Conservation (phyloP, 305 asterid genomes). For the Solanum hybrid region DNA sequence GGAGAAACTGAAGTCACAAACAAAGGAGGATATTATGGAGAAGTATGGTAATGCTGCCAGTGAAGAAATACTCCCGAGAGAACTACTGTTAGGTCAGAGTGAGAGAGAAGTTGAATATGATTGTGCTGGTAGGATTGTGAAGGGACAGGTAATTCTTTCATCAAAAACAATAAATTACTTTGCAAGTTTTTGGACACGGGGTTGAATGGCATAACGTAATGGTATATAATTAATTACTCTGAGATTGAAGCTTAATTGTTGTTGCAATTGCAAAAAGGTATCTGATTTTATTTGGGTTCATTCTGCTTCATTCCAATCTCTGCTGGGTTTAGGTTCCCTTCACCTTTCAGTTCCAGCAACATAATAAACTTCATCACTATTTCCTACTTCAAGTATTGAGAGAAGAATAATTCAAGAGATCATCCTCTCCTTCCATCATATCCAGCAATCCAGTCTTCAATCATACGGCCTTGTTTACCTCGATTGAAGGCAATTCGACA, state of each 20-base stretch:
- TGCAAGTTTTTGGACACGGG: background rate
- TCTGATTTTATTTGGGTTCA: background rate
- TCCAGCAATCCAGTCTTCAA: background rate
- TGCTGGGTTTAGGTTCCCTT: background rate
- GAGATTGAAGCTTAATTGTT: background rate
- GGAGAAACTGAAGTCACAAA: constrained; percentile 70
- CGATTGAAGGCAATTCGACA: background rate
- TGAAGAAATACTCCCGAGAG: constrained; percentile 72
- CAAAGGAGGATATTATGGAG: constrained; percentile 76
- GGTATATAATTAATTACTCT: background rate
- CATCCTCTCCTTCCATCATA: background rate
- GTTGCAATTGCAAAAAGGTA: background rate
- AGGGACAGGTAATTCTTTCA: constrained; percentile 68
- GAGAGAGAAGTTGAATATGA: constrained; percentile 89
- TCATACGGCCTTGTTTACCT: background rate
- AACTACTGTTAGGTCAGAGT: constrained; percentile 86
- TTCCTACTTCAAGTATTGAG: background rate
- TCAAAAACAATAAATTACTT: background rate
- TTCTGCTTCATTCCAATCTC: background rate
- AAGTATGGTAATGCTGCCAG: constrained; percentile 92
- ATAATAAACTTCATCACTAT: background rate
- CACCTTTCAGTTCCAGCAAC: background rate
- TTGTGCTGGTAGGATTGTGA: constrained; percentile 93
- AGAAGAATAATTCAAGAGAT: background rate
- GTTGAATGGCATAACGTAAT: background rate